Evolutionary conservation across 495 filamentous ascomycete species (phyloP).

Genomic region (Penicillium coprophilum): DNA sequence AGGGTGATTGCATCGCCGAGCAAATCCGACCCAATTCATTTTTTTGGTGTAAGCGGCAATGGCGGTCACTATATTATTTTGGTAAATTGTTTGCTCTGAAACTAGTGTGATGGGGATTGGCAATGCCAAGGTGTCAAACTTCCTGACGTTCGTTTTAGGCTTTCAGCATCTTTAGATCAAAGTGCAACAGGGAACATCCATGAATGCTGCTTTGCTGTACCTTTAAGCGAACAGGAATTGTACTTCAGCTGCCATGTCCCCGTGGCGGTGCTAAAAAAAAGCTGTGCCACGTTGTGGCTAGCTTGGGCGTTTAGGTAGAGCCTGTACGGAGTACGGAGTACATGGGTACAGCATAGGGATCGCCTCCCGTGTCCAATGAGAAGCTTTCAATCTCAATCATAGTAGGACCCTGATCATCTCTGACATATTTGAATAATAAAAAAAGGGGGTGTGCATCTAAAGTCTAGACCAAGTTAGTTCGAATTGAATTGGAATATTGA

Average conservation of each 20-base stretch:
- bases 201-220: background rate
- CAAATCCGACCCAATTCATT: conserved; percentile 17
- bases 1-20: conserved; percentile 30
- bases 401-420: background rate
- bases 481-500: background rate
- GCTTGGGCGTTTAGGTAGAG: background rate
- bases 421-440: background rate
- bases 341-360: background rate
- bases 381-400: background rate
- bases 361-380: background rate
- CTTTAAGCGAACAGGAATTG: background rate
- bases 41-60: conserved; percentile 16
- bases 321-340: too few relatives aligned
- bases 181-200: conserved; percentile 4
- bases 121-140: conserved; percentile 15
- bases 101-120: background rate
- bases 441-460: background rate
- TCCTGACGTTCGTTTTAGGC: background rate
- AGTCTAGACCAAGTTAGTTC: conserved; percentile 2
- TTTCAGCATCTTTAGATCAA: background rate
- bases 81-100: conserved; percentile 13
- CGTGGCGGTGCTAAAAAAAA: conserved; percentile 11
- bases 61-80: conserved; percentile 12
- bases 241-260: background rate
- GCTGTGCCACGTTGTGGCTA: conserved; percentile 20